Evolutionary conservation across 306 rosid species (phyloP), one percentile per base, ranked within the genome.

Genomic region (Quercus variabilis): DNA sequence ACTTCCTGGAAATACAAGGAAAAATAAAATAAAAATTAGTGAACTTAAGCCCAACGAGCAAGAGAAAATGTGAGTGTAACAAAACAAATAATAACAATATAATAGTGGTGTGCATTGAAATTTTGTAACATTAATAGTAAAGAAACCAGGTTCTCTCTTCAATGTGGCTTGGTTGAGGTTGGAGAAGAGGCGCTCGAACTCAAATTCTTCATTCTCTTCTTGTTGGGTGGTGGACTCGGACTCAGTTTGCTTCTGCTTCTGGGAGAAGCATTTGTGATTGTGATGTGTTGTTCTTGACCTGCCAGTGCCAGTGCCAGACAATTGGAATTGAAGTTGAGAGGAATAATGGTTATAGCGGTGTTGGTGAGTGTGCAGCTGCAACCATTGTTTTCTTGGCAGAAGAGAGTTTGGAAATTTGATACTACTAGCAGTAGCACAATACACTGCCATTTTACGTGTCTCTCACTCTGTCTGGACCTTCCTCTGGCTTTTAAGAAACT

Each of bases 81-180:
- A 8, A 38, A 7, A 60, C 67, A 23, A 60, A 46, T 13, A 28
- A 60, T 35, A 4, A 18, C 46, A 41, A 41, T 41, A 41, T 41
- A 41, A 41, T 8, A 41, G 46, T 41, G 11, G 7, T 41, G 51
- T 5, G 13, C 21, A 20, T 20, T 41, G 2, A 19, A 20, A 41
- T 8, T 21, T 21, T 58, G 74, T n/a, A 31, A 69, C 2, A 11
- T 17, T 18, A 7, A 57, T 1, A 74, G 77, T 33, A 54, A 55
- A 35, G 71, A 56, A 49, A 90, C 97, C 96, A n/a, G 98, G 88
- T 63, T 93, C 97, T 81, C 98, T 89, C 78, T 88, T 83, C 78
- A 90, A 76, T 19, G 98, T 88, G 57, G 83, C 87, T 87, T 86
- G 91, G 81, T 89, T 87, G 77, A 93, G 89, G 74, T 88, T 93